Conservation (phyloP, 495 filamentous ascomycete genomes). For the Daldinia bambusicola region DNA sequence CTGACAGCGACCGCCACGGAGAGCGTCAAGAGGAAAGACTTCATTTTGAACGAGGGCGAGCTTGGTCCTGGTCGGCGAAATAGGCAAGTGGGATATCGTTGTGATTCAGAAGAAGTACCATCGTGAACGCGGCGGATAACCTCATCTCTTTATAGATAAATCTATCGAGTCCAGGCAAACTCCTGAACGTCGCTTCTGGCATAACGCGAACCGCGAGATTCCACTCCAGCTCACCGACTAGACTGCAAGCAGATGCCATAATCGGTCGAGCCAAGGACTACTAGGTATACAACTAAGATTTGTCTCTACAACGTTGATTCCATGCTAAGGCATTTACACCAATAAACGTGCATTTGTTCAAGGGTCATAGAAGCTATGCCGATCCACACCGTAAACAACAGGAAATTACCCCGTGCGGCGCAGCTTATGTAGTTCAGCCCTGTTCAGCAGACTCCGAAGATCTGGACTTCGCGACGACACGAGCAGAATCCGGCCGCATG, state of each 20-base stretch:
- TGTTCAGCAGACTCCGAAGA: neutral
- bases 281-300: neutral
- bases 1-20: constrained; percentile 20
- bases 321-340: constrained; percentile 20
- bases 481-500: neutral
- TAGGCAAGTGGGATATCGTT: neutral
- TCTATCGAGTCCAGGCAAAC: neutral
- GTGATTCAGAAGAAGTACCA: constrained; percentile 15
- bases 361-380: neutral
- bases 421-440: constrained; percentile 17
- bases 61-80: neutral
- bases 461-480: neutral
- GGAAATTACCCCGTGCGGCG: constrained; percentile 21
- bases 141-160: constrained; percentile 18
- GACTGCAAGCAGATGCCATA: neutral
- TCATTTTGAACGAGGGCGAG: constrained; percentile 18
- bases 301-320: constrained; percentile 17
- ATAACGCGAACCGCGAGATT: constrained; percentile 20
- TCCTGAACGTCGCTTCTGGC: neutral
- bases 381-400: constrained; percentile 4
- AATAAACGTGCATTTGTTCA: neutral
- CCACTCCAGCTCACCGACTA: neutral
- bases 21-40: constrained; percentile 15
- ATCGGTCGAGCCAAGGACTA: constrained; percentile 1
- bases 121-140: constrained; percentile 5